phyloP scores from a whole-genome alignment of 2,329 filamentous ascomycete species.

The Colletotrichum limetticola region DNA sequence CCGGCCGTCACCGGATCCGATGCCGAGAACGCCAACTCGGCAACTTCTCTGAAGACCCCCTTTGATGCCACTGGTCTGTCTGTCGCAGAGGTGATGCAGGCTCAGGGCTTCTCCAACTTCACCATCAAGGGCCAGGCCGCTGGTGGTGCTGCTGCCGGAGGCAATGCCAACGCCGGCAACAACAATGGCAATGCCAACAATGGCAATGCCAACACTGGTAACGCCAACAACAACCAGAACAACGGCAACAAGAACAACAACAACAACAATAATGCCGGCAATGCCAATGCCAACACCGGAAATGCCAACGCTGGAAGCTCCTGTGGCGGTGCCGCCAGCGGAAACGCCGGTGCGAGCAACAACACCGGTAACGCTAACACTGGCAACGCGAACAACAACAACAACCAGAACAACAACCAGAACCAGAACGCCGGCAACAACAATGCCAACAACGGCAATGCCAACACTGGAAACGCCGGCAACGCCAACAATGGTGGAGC shows the following conservation, averaged over 20 bases:
- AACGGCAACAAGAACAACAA: conserved; percentile 30
- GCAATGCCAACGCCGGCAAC: conserved; percentile 40
- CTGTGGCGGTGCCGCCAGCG: conserved; percentile 16
- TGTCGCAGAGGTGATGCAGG: conserved; percentile 71
- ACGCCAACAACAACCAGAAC: conserved; percentile 40
- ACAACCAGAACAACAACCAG: not conserved
- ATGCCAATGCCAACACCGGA: conserved; percentile 43
- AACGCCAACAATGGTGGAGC: conserved; percentile 38
- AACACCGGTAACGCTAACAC: conserved; percentile 35
- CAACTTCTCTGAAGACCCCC: conserved; percentile 60
- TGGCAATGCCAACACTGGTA: not conserved
- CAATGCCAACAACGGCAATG: conserved; percentile 4
- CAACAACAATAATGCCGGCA: conserved; percentile 29
- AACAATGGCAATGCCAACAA: conserved; percentile 9
- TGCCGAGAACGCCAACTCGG: conserved; percentile 69
- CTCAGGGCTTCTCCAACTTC: conserved; percentile 73
- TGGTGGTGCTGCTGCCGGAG: conserved; percentile 40
- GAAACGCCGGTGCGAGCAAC: conserved; percentile 5
- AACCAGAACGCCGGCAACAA: conserved; percentile 17
- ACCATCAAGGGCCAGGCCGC: conserved; percentile 54
- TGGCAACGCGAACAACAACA: not conserved
- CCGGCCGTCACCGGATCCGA: conserved; percentile 68
- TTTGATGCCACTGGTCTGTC: conserved; percentile 71
- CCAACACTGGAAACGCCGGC: conserved; percentile 37
- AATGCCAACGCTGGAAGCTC: conserved; percentile 34